Evolutionary conservation across 202 grass and related monocot genomes (phyloP), one percentile per base, ranked within the genome.

Genomic region (Hordeum pubiflorum): DNA sequence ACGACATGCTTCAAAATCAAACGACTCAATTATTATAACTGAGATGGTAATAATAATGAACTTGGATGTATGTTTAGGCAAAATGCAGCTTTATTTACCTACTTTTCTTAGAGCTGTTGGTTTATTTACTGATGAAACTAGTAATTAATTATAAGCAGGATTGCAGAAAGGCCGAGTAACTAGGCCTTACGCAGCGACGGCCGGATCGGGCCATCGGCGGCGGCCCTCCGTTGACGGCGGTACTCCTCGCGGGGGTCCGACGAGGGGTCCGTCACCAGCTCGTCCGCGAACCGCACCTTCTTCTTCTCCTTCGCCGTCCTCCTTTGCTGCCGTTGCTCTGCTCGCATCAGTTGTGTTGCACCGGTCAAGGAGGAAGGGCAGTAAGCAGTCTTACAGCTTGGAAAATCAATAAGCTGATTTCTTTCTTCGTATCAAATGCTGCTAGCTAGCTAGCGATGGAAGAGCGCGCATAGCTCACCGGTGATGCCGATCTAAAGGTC

Each of bases 241-340:
- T 91, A 86, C 75, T 87, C 88, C 22, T 87, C 79, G 44, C 75
- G 82, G 52, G 69, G 81, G 75, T 80, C 86, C 13, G 84, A 82
- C 7, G 91, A 89, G 62, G 36, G 18, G 9, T 39, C 36, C 7
- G 87, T 85, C 14, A 89, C 79, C 37, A 60, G 77, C 23, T 94
- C 87, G 2, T 86, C 85, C 0, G 91, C 94, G 70, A 97, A 97
- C 63, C 85, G 80, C 80, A 97, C 91, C 74, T 90, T 91, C 91
- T 93, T 89, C 60, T 58, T 52, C 21, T 4, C n/a, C n/a, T 10
- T 2, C 10, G 10, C 26, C 50, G 61, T 58, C 17, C 63, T 38
- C 34, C 64, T 14, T 33, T 29, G 50, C 50, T 52, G 41, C 54
- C 36, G 10, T 43, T 14, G 34, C 26, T 14, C 72, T 56, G 46